Percentiles rank a stretch among this genome's conserved stretches.
phyloP scores from a whole-genome alignment of 1,139 yeast genomes.

The Scheffersomyces segobiensis region DNA sequence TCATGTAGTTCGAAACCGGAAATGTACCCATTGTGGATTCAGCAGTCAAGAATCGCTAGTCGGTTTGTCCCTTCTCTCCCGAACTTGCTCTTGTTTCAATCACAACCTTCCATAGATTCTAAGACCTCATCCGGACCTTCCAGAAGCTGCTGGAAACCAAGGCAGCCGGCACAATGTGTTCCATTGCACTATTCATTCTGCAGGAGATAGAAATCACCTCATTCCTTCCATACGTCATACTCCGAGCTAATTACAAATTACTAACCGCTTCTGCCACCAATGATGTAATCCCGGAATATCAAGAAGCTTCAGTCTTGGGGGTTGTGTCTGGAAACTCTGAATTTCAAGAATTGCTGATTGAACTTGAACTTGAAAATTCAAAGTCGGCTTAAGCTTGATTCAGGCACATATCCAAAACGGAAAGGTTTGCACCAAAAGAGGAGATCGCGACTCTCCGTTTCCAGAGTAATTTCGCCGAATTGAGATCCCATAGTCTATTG shows the following conservation, averaged over 20 bases:
- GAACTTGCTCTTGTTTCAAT: not conserved
- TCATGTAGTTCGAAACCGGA: not conserved
- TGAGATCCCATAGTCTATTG: not conserved
- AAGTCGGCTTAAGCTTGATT: too few species aligned
- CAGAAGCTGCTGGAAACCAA: not conserved
- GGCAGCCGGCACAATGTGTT: not conserved
- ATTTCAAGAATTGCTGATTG: not conserved
- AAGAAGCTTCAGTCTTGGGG: not conserved
- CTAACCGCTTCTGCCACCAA: not conserved
- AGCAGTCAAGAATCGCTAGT: not conserved
- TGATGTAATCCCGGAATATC: not conserved
- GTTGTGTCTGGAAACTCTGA: not conserved
- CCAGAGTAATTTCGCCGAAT: not conserved
- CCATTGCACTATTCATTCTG: not conserved
- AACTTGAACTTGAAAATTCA: not conserved
- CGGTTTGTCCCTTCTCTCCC: not conserved
- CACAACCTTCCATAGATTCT: not conserved
- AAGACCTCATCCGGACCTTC: not conserved
- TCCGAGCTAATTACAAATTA: not conserved
- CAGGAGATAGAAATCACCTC: not conserved
- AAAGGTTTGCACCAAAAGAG: not conserved
- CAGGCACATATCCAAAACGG: not conserved
- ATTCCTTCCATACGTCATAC: not conserved
- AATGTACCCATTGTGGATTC: not conserved
- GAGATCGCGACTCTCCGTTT: not conserved